These are phyloP conservation scores for Taphrina communis DNA, from an alignment of 1,139 yeast genomes.

Conservation along the genomic window DNA sequence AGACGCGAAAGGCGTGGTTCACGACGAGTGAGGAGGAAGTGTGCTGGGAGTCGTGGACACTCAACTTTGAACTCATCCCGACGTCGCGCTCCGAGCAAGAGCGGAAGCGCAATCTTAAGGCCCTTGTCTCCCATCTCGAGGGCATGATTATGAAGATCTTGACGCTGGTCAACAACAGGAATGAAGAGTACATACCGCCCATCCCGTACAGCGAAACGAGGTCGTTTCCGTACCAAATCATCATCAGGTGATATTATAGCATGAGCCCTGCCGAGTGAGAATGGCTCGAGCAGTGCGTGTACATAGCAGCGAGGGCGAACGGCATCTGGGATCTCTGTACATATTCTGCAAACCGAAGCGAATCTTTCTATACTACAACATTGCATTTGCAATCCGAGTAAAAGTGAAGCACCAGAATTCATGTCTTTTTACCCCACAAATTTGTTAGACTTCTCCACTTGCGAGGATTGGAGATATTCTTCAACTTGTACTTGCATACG, in stretches of 20 bases:
- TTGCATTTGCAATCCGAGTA: too few relatives aligned
- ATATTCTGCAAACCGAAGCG: too few relatives aligned
- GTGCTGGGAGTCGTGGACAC: constrained; percentile 61
- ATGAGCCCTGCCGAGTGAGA: neutral
- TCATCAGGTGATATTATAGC: neutral
- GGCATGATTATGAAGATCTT: constrained; percentile 58
- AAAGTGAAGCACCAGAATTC: too few relatives aligned
- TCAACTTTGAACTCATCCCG: constrained; percentile 52
- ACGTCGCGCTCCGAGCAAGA: constrained; percentile 47
- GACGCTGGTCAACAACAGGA: constrained; percentile 57
- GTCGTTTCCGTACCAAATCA: constrained; percentile 68
- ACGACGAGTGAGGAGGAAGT: constrained; percentile 54
- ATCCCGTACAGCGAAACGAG: constrained; percentile 68
- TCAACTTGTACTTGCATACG: neutral
- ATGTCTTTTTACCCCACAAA: neutral
- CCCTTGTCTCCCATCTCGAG: constrained; percentile 52
- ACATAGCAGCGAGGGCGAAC: neutral
- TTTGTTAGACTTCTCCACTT: constrained; percentile 3
- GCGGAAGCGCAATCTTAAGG: constrained; percentile 45
- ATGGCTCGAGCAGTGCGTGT: neutral
- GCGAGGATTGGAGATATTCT: neutral
- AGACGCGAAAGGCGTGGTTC: constrained; percentile 54
- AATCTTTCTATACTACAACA: too few relatives aligned
- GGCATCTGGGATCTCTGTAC: neutral
- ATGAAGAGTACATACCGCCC: constrained; percentile 74